A percentile compares a stretch with the other conserved stretches of the same genome.
Evolutionary conservation across 768 basidiomycete genomes (phyloP).

Genomic region (Nevesoporus exiguus): DNA sequence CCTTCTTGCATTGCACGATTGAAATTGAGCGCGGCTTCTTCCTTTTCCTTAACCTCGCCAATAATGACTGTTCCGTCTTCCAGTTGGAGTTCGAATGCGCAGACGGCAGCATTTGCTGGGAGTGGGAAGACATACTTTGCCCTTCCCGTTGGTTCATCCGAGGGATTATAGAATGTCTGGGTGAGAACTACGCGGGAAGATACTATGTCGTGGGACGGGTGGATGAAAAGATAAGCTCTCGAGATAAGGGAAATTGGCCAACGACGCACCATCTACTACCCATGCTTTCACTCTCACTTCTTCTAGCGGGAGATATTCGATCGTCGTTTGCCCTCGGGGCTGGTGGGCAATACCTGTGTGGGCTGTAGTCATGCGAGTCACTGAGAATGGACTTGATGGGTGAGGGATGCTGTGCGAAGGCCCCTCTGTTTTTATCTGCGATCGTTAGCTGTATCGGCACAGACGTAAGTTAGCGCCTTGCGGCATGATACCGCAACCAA

Average conservation of each 20-base stretch:
- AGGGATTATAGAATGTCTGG: constrained; percentile 41
- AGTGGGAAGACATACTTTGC: constrained; percentile 60
- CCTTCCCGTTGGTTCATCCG: constrained; percentile 36
- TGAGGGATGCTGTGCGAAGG: constrained; percentile 4
- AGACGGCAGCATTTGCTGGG: constrained; percentile 52
- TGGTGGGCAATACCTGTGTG: constrained; percentile 33
- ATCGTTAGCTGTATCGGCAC: constrained; percentile 6
- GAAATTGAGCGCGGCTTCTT: constrained; percentile 39
- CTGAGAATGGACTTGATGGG: not conserved
- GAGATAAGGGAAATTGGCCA: not conserved
- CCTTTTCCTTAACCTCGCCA: constrained; percentile 49
- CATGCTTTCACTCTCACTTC: constrained; percentile 39
- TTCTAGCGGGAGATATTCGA: constrained; percentile 40
- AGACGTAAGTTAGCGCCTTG: not conserved
- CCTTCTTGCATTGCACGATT: constrained; percentile 40
- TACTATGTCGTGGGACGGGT: constrained; percentile 24
- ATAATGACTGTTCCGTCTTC: constrained; percentile 41
- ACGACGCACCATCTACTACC: constrained; percentile 41
- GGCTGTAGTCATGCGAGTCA: constrained; percentile 14
- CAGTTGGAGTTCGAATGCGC: constrained; percentile 48
- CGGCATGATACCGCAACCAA: not conserved
- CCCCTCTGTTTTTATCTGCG: constrained; percentile 10
- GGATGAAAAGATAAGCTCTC: not conserved
- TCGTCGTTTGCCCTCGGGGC: constrained; percentile 16
- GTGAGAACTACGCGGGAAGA: constrained; percentile 42